Evolutionary conservation across 768 basidiomycete species (phyloP), one percentile per base, ranked within the genome.

Genomic region (Pleurotus giganteus): DNA sequence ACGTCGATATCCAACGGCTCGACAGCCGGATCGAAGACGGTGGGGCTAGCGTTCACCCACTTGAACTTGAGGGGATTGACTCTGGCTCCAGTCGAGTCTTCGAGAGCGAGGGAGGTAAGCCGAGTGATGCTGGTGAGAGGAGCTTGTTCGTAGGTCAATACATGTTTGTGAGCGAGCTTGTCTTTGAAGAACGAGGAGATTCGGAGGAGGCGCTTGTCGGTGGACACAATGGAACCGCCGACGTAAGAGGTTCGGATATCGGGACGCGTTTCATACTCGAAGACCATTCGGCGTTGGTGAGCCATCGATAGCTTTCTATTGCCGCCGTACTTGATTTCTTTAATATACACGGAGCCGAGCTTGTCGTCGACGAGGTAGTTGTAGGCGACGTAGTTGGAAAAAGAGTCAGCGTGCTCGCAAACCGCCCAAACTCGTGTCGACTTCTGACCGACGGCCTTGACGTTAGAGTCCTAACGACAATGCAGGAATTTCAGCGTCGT

Each of bases 371-470:
- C 37, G 1, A 41, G 24, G 32, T 54, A 58, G 7, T 13, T 21
- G 52, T 46, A 58, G 0, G 57, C 46, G 21, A 49, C 45, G 41
- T 58, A 58, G 17, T 58, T 58, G 21, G 31, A 36, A 34, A 58
- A 58, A 8, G 53, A 34, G 23, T 58, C 57, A 6, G 42, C 9
- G 9, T 36, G 19, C 34, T 58, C 31, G 17, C 53, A 36, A n/a
- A 58, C 26, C 4, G 53, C 57, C 57, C 57, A 58, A 12, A 44
- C 57, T 7, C 57, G 52, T 2, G 57, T 58, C 6, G 32, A 45
- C 28, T 4, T 47, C 21, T 47, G 43, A n/a, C 53, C 53, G 11
- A 45, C 52, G 4, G 57, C 57, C 31, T 58, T 58, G 57, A 58
- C 43, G n/a, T 58, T 54, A 1, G 57, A 58, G 39, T 58, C 53